A percentile compares a stretch with the other conserved stretches of the same genome.
Evolutionary conservation across 352 stramenopile genomes (phyloP).

Genomic region (Phytophthora megakarya): DNA sequence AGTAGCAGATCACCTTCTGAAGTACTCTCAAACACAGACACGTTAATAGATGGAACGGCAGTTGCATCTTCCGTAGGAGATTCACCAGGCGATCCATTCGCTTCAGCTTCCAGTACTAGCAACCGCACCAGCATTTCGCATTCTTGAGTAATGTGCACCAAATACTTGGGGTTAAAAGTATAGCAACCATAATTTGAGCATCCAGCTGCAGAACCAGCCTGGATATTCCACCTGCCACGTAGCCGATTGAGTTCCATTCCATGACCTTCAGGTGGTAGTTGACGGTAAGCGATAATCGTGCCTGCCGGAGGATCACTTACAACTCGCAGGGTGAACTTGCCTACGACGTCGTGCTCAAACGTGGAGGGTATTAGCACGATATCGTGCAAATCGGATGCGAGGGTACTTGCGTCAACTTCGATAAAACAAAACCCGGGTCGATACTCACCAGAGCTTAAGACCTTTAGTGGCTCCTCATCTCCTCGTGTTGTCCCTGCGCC

Average conservation of each 20-base stretch:
- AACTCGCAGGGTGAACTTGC: constrained; percentile 61
- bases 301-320: constrained; percentile 60
- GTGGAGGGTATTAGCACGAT: constrained; percentile 80
- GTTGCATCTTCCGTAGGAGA: constrained; percentile 14
- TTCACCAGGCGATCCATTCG: constrained; percentile 7
- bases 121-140: constrained; percentile 64
- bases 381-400: constrained; percentile 38
- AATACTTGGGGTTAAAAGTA: constrained; percentile 81
- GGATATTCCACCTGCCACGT: constrained; percentile 52
- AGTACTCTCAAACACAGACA: constrained; percentile 73
- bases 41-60: constrained; percentile 58
- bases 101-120: constrained; percentile 33
- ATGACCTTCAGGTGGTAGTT: constrained; percentile 59
- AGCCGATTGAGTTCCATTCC: constrained; percentile 54
- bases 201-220: constrained; percentile 62
- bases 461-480: constrained; percentile 21
- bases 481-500: constrained; percentile 9
- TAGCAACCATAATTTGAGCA: constrained; percentile 85
- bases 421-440: constrained; percentile 80
- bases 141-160: constrained; percentile 60
- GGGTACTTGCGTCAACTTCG: constrained; percentile 39
- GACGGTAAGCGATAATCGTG: constrained; percentile 27
- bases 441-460: constrained; percentile 81
- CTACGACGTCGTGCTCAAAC: constrained; percentile 52
- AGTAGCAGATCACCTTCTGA: constrained; percentile 60